phyloP scores from a whole-genome alignment of 768 basidiomycete species.

The Termitomyces eurrhizus region DNA sequence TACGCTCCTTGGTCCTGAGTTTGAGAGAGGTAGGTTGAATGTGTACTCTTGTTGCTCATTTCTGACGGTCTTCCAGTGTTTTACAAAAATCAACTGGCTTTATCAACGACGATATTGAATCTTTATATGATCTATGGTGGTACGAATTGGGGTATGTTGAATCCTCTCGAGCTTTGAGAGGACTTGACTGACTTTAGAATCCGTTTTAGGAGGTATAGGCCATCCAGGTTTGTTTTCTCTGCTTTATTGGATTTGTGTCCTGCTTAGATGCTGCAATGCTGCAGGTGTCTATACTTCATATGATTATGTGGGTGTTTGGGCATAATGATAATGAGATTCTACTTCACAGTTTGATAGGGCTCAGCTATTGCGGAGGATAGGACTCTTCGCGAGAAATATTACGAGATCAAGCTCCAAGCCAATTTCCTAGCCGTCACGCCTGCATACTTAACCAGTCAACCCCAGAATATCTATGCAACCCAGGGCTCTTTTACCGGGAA shows the following conservation, averaged over 20 bases:
- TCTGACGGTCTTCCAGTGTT: slow-evolving; percentile 31
- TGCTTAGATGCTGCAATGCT: slow-evolving; percentile 6
- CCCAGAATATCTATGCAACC: slow-evolving; percentile 35
- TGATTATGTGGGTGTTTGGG: slow-evolving; percentile 31
- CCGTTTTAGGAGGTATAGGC: slow-evolving; percentile 26
- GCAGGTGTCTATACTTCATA: slow-evolving; percentile 42
- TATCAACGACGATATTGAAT: slow-evolving; percentile 45
- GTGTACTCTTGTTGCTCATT: background rate
- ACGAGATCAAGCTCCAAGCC: slow-evolving; percentile 49
- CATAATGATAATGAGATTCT: background rate
- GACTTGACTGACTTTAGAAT: background rate
- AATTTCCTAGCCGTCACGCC: slow-evolving; percentile 48
- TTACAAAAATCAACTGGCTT: slow-evolving; percentile 43
- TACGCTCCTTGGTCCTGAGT: slow-evolving; percentile 34
- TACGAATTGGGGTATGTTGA: slow-evolving; percentile 41
- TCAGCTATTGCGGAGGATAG: slow-evolving; percentile 49
- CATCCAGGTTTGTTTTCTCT: slow-evolving; percentile 26
- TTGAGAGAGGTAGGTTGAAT: slow-evolving; percentile 34
- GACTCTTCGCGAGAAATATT: slow-evolving; percentile 49
- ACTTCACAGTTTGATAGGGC: slow-evolving; percentile 27
- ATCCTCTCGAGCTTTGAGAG: background rate
- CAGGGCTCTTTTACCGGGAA: slow-evolving; percentile 47
- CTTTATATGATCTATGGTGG: slow-evolving; percentile 52
- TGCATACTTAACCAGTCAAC: slow-evolving; percentile 44
- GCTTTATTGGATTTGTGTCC: background rate